phyloP scores from a whole-genome alignment of 164 flowering plant species.

The Magnolia kwangsiensis region DNA sequence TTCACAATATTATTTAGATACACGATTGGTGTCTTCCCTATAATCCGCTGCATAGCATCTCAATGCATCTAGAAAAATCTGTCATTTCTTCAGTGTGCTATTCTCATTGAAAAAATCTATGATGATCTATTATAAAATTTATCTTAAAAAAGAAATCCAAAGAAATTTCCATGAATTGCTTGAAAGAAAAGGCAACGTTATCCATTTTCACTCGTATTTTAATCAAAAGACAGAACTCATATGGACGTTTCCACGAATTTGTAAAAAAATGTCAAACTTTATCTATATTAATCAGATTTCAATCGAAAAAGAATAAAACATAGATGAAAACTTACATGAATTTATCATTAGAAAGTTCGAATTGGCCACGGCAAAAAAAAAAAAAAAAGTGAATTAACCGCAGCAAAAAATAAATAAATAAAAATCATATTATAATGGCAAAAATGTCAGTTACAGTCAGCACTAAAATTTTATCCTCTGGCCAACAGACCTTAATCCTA shows the following conservation, averaged over 20 bases:
- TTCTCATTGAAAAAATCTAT: neutral
- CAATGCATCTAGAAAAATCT: neutral
- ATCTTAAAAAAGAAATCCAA: too few relatives aligned
- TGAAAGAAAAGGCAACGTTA: neutral
- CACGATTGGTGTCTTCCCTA: slow-evolving; percentile 97
- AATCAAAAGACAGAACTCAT: neutral
- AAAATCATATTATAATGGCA: neutral
- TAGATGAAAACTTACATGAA: too few relatives aligned
- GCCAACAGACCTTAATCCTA: slow-evolving; percentile 83
- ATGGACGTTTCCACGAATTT: neutral
- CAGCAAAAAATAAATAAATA: too few relatives aligned
- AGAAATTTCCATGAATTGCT: too few relatives aligned
- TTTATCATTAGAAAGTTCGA: too few relatives aligned
- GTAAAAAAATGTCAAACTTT: neutral
- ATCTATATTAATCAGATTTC: too few relatives aligned
- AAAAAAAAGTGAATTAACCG: too few relatives aligned
- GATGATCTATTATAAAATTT: neutral
- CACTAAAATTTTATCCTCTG: slow-evolving; percentile 61
- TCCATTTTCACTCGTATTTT: neutral
- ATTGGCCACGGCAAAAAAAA: too few relatives aligned
- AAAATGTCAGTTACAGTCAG: too few relatives aligned
- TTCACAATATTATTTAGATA: slow-evolving; percentile 74
- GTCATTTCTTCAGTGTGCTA: neutral
- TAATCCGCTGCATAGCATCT: slow-evolving; percentile 50
- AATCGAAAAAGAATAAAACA: too few relatives aligned